A percentile compares a stretch with the other conserved stretches of the same genome.
These are phyloP conservation scores for Cladosporium sp. DNA, from an alignment of 2,329 filamentous ascomycete species.

Conservation along the genomic window DNA sequence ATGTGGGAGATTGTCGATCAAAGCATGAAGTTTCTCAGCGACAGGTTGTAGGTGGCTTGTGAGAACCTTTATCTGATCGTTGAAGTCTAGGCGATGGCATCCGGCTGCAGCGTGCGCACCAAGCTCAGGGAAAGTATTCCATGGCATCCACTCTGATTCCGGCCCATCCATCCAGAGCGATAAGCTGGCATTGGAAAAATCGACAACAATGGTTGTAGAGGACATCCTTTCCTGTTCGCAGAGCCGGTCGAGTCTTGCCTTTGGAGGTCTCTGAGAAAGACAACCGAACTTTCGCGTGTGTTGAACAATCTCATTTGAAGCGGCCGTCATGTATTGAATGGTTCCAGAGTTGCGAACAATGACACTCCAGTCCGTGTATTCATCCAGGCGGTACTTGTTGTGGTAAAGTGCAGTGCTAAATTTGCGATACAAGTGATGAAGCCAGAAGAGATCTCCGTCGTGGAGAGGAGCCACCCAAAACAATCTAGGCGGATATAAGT, in stretches of 20 bases:
- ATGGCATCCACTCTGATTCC: not conserved
- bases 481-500: not conserved
- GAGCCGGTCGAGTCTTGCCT: not conserved
- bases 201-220: not conserved
- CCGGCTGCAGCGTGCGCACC: not conserved
- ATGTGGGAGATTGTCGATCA: not conserved
- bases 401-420: not conserved
- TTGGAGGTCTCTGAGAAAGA: not conserved
- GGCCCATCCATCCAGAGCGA: not conserved
- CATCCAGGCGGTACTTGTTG: not conserved
- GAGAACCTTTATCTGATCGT: not conserved
- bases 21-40: not conserved
- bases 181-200: not conserved
- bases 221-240: not conserved
- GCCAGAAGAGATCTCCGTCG: not conserved
- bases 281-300: not conserved
- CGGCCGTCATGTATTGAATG: not conserved
- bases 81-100: not conserved
- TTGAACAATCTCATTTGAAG: not conserved
- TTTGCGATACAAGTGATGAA: not conserved
- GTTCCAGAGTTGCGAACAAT: not conserved
- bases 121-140: not conserved
- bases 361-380: not conserved
- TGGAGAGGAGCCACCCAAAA: too few relatives aligned
- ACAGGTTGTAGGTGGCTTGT: not conserved